Evolutionary conservation across 345 rosid species (phyloP).

Genomic region (Populus ilicifolia): DNA sequence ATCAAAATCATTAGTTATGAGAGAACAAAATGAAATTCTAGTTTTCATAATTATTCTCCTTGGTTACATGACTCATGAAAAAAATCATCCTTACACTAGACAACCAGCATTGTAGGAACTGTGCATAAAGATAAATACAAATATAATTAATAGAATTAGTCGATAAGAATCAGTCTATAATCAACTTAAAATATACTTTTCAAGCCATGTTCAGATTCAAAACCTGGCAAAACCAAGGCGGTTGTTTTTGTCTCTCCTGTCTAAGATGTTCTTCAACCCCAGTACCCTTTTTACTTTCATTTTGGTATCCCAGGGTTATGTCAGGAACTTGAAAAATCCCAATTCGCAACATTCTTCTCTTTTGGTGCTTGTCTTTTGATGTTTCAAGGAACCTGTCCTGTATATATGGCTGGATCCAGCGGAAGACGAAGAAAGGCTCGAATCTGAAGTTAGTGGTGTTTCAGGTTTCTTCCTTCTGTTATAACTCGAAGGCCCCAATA

Average conservation of each 20-base stretch:
- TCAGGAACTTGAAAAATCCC: slow-evolving; percentile 29
- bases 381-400: slow-evolving; percentile 1
- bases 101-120: slow-evolving; percentile 17
- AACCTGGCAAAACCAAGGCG: slow-evolving; percentile 82
- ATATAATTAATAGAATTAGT: slow-evolving; percentile 31
- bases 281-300: slow-evolving; percentile 9
- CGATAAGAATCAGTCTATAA: slow-evolving; percentile 36
- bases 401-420: slow-evolving; percentile 61
- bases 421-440: slow-evolving; percentile 72
- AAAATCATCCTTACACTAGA: slow-evolving; percentile 30
- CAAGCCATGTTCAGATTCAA: slow-evolving; percentile 68
- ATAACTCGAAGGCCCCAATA: slow-evolving; percentile 64
- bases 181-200: not conserved
- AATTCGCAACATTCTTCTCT: slow-evolving; percentile 20
- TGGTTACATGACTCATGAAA: not conserved
- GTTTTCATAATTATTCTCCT: not conserved
- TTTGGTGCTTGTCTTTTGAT: not conserved
- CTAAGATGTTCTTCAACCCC: slow-evolving; percentile 50
- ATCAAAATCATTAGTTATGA: not conserved
- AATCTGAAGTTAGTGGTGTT: slow-evolving; percentile 41
- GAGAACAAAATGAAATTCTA: not conserved
- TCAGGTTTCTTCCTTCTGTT: slow-evolving; percentile 39
- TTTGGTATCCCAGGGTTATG: slow-evolving; percentile 20
- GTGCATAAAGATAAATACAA: slow-evolving; percentile 24
- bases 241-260: slow-evolving; percentile 52